Evolutionary conservation across 768 basidiomycete genomes (phyloP).

Genomic region (Pleurotus platypus): DNA sequence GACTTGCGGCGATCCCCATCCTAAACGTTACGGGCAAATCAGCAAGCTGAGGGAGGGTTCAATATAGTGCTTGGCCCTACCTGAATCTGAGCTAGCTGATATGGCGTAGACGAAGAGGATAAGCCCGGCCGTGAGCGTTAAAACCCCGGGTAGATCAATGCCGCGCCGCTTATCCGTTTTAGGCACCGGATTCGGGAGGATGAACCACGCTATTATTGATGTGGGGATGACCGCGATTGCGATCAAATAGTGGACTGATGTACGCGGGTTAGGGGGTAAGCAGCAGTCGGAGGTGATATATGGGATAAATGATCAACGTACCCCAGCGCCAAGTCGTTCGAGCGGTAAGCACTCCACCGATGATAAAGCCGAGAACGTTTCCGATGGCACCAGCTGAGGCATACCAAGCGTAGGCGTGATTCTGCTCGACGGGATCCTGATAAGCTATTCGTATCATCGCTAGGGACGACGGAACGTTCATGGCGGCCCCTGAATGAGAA

Average conservation of each 20-base stretch:
- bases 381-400: constrained; percentile 42
- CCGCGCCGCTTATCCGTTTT: constrained; percentile 1
- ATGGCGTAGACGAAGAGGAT: constrained; percentile 33
- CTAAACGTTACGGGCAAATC: constrained; percentile 11
- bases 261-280: neutral
- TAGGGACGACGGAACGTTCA: constrained; percentile 44
- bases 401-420: constrained; percentile 39
- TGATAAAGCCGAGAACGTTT: constrained; percentile 33
- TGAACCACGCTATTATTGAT: constrained; percentile 10
- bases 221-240: constrained; percentile 28
- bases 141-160: constrained; percentile 15
- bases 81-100: constrained; percentile 31
- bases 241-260: constrained; percentile 36
- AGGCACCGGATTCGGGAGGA: constrained; percentile 6
- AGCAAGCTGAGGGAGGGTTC: neutral
- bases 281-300: too few relatives aligned
- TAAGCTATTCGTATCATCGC: constrained; percentile 38
- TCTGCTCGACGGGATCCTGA: constrained; percentile 38
- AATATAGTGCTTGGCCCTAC: neutral
- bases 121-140: constrained; percentile 15
- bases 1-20: constrained; percentile 41
- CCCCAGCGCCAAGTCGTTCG: constrained; percentile 38
- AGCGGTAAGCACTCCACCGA: constrained; percentile 36
- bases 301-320: neutral
- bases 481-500: constrained; percentile 27